Evolutionary conservation across 441 rosid species (phyloP).

Genomic region (Macaranga tanarius): DNA sequence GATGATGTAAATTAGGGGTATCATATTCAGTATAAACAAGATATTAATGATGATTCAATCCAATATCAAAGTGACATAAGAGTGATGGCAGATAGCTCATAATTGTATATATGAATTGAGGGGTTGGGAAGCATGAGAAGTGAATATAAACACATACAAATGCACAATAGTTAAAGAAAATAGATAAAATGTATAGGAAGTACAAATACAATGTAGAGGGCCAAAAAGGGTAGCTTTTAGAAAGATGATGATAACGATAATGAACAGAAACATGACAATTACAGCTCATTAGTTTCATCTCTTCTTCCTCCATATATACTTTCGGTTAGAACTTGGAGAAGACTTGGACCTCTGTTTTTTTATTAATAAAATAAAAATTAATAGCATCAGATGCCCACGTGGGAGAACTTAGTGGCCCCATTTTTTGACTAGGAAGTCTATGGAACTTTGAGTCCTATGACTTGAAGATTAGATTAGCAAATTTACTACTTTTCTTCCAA

Average conservation of each 20-base stretch:
- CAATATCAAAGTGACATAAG: neutral
- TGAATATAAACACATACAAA: no score
- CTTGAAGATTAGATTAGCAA: no score
- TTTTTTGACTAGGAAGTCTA: conserved; percentile 18
- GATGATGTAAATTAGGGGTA: no score
- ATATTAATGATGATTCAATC: no score
- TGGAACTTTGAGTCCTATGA: neutral
- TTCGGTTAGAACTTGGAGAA: conserved; percentile 2
- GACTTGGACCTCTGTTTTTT: no score
- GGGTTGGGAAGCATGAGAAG: neutral
- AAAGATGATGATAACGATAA: no score
- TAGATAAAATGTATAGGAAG: neutral
- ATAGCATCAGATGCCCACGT: conserved; percentile 16
- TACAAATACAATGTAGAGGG: neutral
- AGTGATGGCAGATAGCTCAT: neutral
- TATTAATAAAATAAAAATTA: no score
- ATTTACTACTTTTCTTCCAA: no score
- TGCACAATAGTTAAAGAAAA: neutral
- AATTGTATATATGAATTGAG: no score
- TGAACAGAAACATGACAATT: neutral
- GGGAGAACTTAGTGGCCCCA: conserved; percentile 15
- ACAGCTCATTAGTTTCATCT: no score
- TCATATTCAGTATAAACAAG: no score
- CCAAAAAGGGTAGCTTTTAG: neutral
- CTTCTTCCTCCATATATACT: neutral